Evolutionary conservation across 2,329 filamentous ascomycete genomes (phyloP).

Genomic region (Arthrobotrys sphaeroides): DNA sequence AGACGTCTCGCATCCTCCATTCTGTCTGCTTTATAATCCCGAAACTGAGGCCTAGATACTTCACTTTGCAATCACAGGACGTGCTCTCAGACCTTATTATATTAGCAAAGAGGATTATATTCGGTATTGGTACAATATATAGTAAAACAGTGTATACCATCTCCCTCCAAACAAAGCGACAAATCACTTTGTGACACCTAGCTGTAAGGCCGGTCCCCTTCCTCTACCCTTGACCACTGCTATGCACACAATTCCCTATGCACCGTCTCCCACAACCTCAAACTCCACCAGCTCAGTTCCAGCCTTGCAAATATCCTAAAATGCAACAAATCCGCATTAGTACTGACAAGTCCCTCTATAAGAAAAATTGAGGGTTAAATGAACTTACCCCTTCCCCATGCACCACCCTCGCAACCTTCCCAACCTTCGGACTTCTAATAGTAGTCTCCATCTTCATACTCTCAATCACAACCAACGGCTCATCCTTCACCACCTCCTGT

Average conservation of each 20-base stretch:
- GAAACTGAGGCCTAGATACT: too few species aligned
- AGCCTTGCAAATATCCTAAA: constrained; percentile 53
- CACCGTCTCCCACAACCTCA: constrained; percentile 10
- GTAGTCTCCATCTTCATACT: constrained; percentile 70
- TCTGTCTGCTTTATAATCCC: too few species aligned
- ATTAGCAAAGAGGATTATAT: too few species aligned
- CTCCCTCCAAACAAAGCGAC: too few species aligned
- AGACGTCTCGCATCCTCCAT: too few species aligned
- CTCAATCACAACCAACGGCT: constrained; percentile 78
- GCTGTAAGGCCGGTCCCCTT: too few species aligned
- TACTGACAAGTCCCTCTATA: neutral
- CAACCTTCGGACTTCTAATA: constrained; percentile 65
- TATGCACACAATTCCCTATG: neutral
- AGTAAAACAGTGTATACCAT: too few species aligned
- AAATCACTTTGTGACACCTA: too few species aligned
- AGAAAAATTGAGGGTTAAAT: constrained; percentile 1
- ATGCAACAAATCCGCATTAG: neutral
- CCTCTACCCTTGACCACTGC: neutral
- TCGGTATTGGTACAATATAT: too few species aligned
- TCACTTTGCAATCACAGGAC: too few species aligned
- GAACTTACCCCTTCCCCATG: constrained; percentile 64
- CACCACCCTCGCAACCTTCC: constrained; percentile 64
- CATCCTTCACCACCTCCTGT: constrained; percentile 82
- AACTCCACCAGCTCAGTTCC: constrained; percentile 52
- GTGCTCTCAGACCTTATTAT: too few species aligned